Percentiles rank a stretch among this genome's conserved stretches.
phyloP scores from a whole-genome alignment of 2,329 filamentous ascomycete species.

The Verticillium nubilum region DNA sequence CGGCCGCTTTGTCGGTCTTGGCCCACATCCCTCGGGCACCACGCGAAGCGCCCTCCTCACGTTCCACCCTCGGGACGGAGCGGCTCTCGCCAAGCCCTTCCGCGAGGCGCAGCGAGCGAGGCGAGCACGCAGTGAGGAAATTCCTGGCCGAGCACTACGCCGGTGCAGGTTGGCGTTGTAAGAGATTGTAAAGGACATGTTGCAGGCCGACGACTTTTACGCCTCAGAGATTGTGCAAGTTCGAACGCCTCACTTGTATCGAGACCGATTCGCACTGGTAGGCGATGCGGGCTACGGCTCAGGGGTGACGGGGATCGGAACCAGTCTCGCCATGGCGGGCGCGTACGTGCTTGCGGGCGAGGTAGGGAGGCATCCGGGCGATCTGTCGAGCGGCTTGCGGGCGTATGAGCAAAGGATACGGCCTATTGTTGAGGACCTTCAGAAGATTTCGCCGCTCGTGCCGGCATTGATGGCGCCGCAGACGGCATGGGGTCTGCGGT shows the following conservation, averaged over 20 bases:
- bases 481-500: constrained; percentile 19
- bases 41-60: constrained; percentile 28
- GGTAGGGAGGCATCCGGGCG: constrained; percentile 18
- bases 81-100: constrained; percentile 24
- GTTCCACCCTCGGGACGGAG: constrained; percentile 21
- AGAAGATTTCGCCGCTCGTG: constrained; percentile 24
- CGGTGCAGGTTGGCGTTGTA: constrained; percentile 35
- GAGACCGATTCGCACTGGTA: constrained; percentile 38
- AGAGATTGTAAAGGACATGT: constrained; percentile 30
- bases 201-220: constrained; percentile 36
- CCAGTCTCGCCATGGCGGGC: constrained; percentile 35
- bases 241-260: constrained; percentile 28
- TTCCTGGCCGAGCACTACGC: constrained; percentile 20
- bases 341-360: constrained; percentile 47
- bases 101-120: constrained; percentile 30
- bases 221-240: constrained; percentile 37
- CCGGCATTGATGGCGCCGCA: constrained; percentile 19
- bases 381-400: constrained; percentile 22
- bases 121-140: constrained; percentile 25
- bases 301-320: constrained; percentile 42
- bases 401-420: constrained; percentile 34
- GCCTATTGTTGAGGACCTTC: constrained; percentile 31
- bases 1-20: constrained; percentile 30
- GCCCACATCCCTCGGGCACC: constrained; percentile 22
- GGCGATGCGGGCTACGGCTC: constrained; percentile 46